These are phyloP conservation scores for Cryptococcus neoformans DNA, from an alignment of 1,284 basidiomycete genomes.

Conservation along the genomic window DNA sequence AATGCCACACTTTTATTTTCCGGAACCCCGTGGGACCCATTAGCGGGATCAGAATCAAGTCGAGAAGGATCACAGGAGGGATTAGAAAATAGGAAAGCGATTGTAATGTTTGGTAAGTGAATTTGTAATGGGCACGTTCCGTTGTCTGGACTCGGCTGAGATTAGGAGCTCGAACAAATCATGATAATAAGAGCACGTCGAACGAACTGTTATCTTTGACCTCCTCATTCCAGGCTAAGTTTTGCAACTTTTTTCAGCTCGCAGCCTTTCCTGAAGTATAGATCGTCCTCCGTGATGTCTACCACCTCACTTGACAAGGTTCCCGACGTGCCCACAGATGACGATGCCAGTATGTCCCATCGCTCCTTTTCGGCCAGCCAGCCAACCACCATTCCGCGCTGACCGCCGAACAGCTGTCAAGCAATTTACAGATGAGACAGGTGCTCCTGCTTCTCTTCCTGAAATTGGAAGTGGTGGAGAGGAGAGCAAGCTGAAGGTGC, in stretches of 20 bases:
- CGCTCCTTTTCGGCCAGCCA: not conserved
- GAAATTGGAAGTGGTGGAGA: conserved; percentile 72
- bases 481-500: conserved; percentile 86
- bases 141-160: too few relatives aligned
- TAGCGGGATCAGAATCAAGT: too few relatives aligned
- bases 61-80: too few relatives aligned
- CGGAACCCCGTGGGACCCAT: too few relatives aligned
- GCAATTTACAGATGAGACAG: conserved; percentile 45
- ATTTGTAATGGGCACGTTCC: too few relatives aligned
- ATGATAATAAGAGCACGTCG: too few relatives aligned
- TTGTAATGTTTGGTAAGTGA: too few relatives aligned
- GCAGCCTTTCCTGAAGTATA: not conserved
- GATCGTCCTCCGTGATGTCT: not conserved
- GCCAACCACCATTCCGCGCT: not conserved
- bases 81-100: too few relatives aligned
- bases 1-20: too few relatives aligned
- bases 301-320: conserved; percentile 13
- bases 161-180: too few relatives aligned
- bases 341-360: conserved; percentile 31
- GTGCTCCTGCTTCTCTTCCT: conserved; percentile 60
- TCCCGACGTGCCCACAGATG: conserved; percentile 32
- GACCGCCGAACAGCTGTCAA: conserved; percentile 20
- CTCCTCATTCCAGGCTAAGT: not conserved
- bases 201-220: too few relatives aligned
- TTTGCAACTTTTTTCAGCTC: not conserved